Conservation (phyloP, 1,139 yeast genomes). For the Geotrichum macrosporum region DNA sequence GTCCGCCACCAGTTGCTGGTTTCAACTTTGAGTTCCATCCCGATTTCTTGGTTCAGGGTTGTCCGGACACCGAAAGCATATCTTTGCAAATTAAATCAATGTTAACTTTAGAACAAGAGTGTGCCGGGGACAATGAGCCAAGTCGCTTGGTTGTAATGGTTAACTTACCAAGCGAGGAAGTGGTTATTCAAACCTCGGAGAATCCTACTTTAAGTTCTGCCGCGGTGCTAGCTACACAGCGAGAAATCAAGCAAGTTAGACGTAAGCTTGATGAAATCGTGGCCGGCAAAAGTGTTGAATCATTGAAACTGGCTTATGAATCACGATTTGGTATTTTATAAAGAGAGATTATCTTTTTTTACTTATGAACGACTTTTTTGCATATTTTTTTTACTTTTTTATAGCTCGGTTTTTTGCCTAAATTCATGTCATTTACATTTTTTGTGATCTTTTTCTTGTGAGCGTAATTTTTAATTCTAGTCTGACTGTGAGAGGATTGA, state of each 20-base stretch:
- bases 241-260: not conserved
- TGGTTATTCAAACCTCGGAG: not conserved
- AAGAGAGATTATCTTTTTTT: not conserved
- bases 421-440: too few species aligned
- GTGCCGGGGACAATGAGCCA: too few species aligned
- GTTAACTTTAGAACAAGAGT: too few species aligned
- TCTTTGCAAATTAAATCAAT: too few species aligned
- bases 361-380: too few species aligned
- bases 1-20: conserved; percentile 34
- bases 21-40: conserved; percentile 33
- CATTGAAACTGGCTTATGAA: conserved; percentile 15
- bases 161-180: not conserved
- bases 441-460: too few species aligned
- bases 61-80: too few species aligned
- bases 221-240: not conserved
- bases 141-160: too few species aligned
- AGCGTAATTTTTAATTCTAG: too few species aligned
- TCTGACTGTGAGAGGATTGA: too few species aligned
- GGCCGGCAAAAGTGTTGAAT: not conserved
- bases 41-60: conserved; percentile 32
- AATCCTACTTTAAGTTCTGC: not conserved
- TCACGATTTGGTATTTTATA: conserved; percentile 6
- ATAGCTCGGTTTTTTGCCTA: too few species aligned
- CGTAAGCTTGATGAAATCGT: not conserved
- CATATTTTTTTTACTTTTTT: too few species aligned